phyloP scores from a whole-genome alignment of 257 asterid species.

The Solanum sitiens region DNA sequence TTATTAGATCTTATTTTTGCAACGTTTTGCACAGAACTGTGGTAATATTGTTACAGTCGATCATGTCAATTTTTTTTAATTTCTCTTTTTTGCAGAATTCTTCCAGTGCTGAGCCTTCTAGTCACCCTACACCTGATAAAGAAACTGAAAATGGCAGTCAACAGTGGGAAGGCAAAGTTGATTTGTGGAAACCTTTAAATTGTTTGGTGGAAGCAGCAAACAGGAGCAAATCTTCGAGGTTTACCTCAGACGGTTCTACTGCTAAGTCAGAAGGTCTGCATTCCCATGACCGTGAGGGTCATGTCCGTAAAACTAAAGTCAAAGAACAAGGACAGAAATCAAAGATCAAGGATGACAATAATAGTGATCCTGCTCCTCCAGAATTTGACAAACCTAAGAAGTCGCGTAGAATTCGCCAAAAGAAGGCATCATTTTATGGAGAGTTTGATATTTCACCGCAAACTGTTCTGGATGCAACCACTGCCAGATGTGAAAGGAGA shows the following conservation, averaged over 20 bases:
- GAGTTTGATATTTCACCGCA: conserved; percentile 60
- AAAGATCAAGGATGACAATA: conserved; percentile 51
- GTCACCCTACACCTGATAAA: conserved; percentile 29
- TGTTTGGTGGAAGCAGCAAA: conserved; percentile 97
- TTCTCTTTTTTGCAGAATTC: conserved; percentile 35
- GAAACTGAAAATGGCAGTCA: conserved; percentile 38
- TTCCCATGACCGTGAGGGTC: conserved; percentile 46
- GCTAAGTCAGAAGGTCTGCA: conserved; percentile 43
- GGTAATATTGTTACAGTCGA: neutral
- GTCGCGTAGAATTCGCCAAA: conserved; percentile 50
- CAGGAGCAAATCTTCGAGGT: conserved; percentile 73
- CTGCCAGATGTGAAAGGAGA: conserved; percentile 41
- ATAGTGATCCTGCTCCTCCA: conserved; percentile 31
- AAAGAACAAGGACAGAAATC: conserved; percentile 55
- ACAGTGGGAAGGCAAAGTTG: conserved; percentile 70
- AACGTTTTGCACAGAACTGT: neutral
- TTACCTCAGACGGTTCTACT: conserved; percentile 42
- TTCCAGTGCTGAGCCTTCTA: conserved; percentile 50
- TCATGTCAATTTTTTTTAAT: neutral
- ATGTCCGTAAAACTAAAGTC: conserved; percentile 39
- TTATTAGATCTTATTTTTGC: neutral
- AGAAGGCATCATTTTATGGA: conserved; percentile 49
- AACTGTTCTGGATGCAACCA: conserved; percentile 56
- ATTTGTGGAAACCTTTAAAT: conserved; percentile 90
- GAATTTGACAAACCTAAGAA: conserved; percentile 71